These are phyloP conservation scores for Pyrenula massariospora DNA, from an alignment of 495 filamentous ascomycete genomes.

Conservation along the genomic window DNA sequence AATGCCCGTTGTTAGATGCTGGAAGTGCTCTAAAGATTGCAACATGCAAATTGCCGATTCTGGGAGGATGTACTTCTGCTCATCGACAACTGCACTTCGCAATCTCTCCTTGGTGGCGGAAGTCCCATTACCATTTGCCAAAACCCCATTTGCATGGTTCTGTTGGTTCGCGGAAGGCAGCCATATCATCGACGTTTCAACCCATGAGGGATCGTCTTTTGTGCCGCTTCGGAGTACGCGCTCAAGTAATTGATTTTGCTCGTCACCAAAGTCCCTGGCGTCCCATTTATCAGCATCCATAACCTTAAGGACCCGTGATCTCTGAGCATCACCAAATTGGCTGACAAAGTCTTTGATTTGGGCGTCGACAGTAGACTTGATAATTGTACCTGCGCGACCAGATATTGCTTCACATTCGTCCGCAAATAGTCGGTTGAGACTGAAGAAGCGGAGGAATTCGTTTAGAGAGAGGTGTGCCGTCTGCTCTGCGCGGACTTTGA, in stretches of 20 bases:
- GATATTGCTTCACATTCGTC: constrained; percentile 97
- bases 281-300: constrained; percentile 91
- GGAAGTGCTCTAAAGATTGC: constrained; percentile 66
- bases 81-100: constrained; percentile 67
- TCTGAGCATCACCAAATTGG: constrained; percentile 61
- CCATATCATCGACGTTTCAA: constrained; percentile 61
- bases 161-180: constrained; percentile 28
- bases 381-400: constrained; percentile 66
- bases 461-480: constrained; percentile 59
- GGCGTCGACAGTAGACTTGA: constrained; percentile 80
- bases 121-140: constrained; percentile 36
- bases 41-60: constrained; percentile 71
- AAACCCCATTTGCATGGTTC: constrained; percentile 17
- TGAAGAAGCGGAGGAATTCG: constrained; percentile 84
- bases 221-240: constrained; percentile 71
- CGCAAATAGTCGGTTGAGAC: constrained; percentile 83
- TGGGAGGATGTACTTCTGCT: constrained; percentile 75
- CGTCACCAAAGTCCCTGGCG: constrained; percentile 70
- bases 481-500: constrained; percentile 85
- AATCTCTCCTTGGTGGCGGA: constrained; percentile 47
- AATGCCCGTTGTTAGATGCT: constrained; percentile 71
- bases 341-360: constrained; percentile 87
- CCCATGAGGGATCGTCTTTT: constrained; percentile 66
- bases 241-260: constrained; percentile 47
- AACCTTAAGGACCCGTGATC: constrained; percentile 64